Base-by-base conservation (phyloP, 495 filamentous ascomycete species). In the Hypoxylon fuscum region DNA sequence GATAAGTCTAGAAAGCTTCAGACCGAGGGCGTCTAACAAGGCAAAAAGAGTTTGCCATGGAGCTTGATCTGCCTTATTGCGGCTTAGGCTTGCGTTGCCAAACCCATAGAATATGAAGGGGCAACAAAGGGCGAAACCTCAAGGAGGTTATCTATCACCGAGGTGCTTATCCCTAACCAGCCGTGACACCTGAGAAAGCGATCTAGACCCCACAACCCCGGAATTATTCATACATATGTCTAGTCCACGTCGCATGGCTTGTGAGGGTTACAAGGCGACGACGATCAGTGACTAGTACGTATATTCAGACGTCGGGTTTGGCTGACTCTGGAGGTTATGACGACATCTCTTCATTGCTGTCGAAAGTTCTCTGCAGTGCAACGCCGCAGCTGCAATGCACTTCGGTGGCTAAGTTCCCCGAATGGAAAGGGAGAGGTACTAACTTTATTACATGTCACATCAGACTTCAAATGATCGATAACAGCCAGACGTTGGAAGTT, bases 291-390 rank as follows among this genome's bases (percentile, higher is more conserved):
- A 55, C 22, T 41, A 41, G 34, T 22, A 46, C 12, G 21, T 34
- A 14, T n/a, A 32, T 41, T 38, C 14, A 11, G 34, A 9, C 22
- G 17, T 12, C 18, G 9, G 29, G 15, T 46, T 22, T 32, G 25
- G 46, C 22, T 44, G 12, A 43, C 14, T 45, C 21, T 35, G 43
- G 49, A 29, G 43, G 49, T 9, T 47, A 62, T 56, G 45, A 29
- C 31, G 43, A 44, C 58, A 45, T 46, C 47, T 58, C 25, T 49
- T 58, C 27, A 48, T 56, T 53, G 35, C 51, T 17, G 46, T 66
- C 50, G 40, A 66, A 60, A n/a, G 21, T 66, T 57, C 52, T 62
- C 50, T 56, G 57, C 53, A 12, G 53, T 62, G 53, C 47, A 54
- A 62, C 57, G 27, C 27, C 41, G 57, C 52, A 27, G 52, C 31